These are phyloP conservation scores for Dactylellina leptospora DNA, from an alignment of 2,329 filamentous ascomycete genomes.

Conservation along the genomic window DNA sequence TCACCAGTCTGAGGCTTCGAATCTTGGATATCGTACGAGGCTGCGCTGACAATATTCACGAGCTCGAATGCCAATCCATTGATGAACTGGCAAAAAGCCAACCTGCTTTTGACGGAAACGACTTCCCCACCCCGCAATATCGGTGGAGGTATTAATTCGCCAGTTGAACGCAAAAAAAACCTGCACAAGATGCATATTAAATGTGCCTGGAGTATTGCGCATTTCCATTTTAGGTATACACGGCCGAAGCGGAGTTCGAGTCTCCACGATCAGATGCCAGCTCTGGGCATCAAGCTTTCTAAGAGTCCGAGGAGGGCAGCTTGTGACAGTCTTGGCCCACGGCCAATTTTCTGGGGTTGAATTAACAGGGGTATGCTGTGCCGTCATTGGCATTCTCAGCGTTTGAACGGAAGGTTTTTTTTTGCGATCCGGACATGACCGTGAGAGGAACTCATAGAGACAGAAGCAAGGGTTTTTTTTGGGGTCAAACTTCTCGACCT, in stretches of 20 bases:
- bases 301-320: conserved; percentile 51
- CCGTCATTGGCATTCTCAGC: conserved; percentile 27
- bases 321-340: conserved; percentile 52
- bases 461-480: not conserved
- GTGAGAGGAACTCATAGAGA: not conserved
- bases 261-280: conserved; percentile 45
- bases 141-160: not conserved
- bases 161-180: not conserved
- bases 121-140: conserved; percentile 9
- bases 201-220: conserved; percentile 30
- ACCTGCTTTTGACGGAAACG: conserved; percentile 36
- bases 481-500: not conserved
- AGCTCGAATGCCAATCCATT: no score
- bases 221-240: conserved; percentile 45
- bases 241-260: conserved; percentile 34
- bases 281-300: conserved; percentile 44
- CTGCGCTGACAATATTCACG: no score
- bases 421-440: not conserved
- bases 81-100: conserved; percentile 7
- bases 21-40: no score
- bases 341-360: conserved; percentile 41
- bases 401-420: conserved; percentile 19
- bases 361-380: conserved; percentile 28
- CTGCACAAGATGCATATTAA: conserved; percentile 12
- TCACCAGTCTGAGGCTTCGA: no score